Conservation (phyloP, 352 stramenopile genomes). For the Elongisporangium senticosum region DNA sequence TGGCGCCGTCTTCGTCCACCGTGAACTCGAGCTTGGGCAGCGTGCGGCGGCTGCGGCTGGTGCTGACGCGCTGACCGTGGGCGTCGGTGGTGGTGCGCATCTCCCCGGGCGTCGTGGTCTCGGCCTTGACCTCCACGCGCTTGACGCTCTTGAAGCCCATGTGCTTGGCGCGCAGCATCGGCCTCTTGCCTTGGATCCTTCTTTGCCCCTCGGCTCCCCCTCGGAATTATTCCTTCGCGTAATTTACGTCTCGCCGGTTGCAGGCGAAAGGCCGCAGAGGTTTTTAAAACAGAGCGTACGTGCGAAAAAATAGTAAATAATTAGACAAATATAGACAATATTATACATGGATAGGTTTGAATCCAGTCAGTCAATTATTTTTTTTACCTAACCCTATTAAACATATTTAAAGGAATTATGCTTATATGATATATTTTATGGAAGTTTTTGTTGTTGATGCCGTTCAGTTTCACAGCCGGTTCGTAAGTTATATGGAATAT, state of each 20-base stretch:
- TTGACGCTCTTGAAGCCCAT: slow-evolving; percentile 80
- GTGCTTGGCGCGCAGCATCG: slow-evolving; percentile 70
- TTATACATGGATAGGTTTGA: neutral
- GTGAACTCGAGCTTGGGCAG: slow-evolving; percentile 83
- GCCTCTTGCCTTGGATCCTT: slow-evolving; percentile 1
- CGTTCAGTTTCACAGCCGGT: neutral
- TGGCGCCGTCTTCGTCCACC: slow-evolving; percentile 74
- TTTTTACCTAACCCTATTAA: neutral
- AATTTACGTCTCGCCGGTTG: neutral
- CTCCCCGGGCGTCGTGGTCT: slow-evolving; percentile 79
- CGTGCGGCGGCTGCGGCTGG: slow-evolving; percentile 53
- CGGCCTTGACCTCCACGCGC: slow-evolving; percentile 81
- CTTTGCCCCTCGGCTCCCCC: slow-evolving; percentile 1
- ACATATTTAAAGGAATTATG: neutral
- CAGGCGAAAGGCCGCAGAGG: neutral
- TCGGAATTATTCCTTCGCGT: neutral
- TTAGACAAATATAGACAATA: neutral
- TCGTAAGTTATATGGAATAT: slow-evolving; percentile 1
- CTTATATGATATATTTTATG: neutral
- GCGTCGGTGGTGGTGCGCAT: slow-evolving; percentile 69
- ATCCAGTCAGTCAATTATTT: neutral
- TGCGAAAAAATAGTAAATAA: neutral
- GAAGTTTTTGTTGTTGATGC: neutral
- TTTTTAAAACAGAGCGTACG: neutral
- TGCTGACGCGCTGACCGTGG: slow-evolving; percentile 49